Percentiles rank a stretch among this genome's conserved stretches.
Conservation (phyloP, 1,139 yeast genomes). For the Saccharomyces pastorianus region DNA sequence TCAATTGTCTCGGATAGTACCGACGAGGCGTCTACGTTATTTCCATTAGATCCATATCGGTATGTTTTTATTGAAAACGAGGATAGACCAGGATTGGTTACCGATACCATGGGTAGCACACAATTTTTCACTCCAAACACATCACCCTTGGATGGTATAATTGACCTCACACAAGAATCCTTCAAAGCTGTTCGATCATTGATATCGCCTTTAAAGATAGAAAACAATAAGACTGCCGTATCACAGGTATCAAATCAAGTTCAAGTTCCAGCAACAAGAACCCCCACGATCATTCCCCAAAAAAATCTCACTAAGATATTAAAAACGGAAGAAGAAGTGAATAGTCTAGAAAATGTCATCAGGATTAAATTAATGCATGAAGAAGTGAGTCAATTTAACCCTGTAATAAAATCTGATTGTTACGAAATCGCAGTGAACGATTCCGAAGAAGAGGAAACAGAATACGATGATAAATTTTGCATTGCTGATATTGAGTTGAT, state of each 20-base stretch:
- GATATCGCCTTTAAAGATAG: constrained; percentile 24
- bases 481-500: not conserved
- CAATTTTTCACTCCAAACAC: constrained; percentile 8
- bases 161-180: constrained; percentile 25
- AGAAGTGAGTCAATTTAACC: not conserved
- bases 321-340: not conserved
- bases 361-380: not conserved
- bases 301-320: not conserved
- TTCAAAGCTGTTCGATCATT: constrained; percentile 24
- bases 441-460: constrained; percentile 9
- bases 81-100: not conserved
- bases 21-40: constrained; percentile 10
- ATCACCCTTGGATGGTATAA: constrained; percentile 13
- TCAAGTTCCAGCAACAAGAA: constrained; percentile 29
- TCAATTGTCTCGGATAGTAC: constrained; percentile 12
- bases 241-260: constrained; percentile 6
- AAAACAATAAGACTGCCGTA: not conserved
- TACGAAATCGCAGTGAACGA: constrained; percentile 9
- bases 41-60: constrained; percentile 6
- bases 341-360: not conserved
- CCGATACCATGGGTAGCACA: constrained; percentile 2
- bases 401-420: not conserved
- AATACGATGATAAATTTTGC: not conserved
- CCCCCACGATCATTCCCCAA: constrained; percentile 11
- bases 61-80: not conserved